phyloP scores from a whole-genome alignment of 1,139 yeast species.

The Kluyveromyces sp. region DNA sequence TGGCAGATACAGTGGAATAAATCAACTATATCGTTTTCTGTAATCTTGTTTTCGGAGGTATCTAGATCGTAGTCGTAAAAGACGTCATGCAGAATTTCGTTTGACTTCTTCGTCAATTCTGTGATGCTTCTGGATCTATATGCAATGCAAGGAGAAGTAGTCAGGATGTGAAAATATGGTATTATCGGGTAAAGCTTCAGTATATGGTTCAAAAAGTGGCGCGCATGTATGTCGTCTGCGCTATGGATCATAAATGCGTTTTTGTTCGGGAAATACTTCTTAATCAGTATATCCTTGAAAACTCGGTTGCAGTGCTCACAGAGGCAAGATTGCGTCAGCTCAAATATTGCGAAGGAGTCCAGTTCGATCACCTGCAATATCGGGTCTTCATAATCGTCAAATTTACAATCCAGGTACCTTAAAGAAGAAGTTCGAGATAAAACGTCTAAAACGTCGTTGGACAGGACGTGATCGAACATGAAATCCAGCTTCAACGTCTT shows the following conservation, averaged over 20 bases:
- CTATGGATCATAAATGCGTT: constrained; percentile 18
- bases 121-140: constrained; percentile 20
- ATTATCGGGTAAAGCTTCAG: constrained; percentile 25
- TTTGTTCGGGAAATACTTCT: constrained; percentile 21
- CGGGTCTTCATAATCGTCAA: constrained; percentile 16
- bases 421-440: constrained; percentile 18
- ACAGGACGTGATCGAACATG: constrained; percentile 22
- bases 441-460: constrained; percentile 12
- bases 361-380: constrained; percentile 19
- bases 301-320: constrained; percentile 25
- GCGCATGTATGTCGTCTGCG: constrained; percentile 18
- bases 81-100: constrained; percentile 13
- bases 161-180: constrained; percentile 25
- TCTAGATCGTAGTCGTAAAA: constrained; percentile 9
- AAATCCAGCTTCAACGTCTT: constrained; percentile 23
- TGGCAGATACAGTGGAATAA: constrained; percentile 27
- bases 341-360: constrained; percentile 19
- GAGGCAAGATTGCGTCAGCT: constrained; percentile 19
- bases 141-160: constrained; percentile 24
- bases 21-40: constrained; percentile 18
- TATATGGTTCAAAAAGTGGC: constrained; percentile 23
- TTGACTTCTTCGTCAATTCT: constrained; percentile 19
- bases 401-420: constrained; percentile 23
- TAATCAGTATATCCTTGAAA: constrained; percentile 16
- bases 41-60: constrained; percentile 10